Conservation (phyloP, 768 basidiomycete genomes). For the Leccinum fibrillosum region DNA sequence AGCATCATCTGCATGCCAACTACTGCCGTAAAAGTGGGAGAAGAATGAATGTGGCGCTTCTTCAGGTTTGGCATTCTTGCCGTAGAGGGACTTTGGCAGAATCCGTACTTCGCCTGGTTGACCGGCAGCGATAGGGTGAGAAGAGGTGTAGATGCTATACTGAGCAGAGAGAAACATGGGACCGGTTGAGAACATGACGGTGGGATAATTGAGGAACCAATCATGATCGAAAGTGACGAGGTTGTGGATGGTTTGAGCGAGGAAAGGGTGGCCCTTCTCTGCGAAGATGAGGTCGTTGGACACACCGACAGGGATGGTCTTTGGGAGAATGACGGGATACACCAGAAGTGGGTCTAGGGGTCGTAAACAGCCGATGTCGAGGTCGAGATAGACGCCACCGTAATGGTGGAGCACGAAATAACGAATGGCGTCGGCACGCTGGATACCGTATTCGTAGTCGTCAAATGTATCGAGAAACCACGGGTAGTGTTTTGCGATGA, state of each 20-base stretch:
- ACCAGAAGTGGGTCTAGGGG: constrained; percentile 82
- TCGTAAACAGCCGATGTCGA: constrained; percentile 92
- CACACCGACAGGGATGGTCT: constrained; percentile 95
- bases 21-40: constrained; percentile 95
- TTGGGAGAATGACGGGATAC: constrained; percentile 87
- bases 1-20: constrained; percentile 98
- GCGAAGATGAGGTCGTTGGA: constrained; percentile 97
- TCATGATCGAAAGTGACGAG: constrained; percentile 88
- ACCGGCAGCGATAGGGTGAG: constrained; percentile 53
- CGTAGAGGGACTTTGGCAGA: constrained; percentile 94
- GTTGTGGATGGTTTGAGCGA: constrained; percentile 91
- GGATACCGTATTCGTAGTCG: constrained; percentile 86
- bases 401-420: constrained; percentile 97
- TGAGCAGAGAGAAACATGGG: constrained; percentile 98
- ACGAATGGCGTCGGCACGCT: constrained; percentile 95
- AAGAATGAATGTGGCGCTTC: constrained; percentile 93
- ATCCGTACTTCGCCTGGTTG: constrained; percentile 77
- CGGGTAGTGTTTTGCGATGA: constrained; percentile 83
- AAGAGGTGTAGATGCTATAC: constrained; percentile 80
- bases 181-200: constrained; percentile 99
- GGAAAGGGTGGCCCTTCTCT: constrained; percentile 80
- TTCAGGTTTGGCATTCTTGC: constrained; percentile 84
- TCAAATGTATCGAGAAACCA: constrained; percentile 96
- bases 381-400: constrained; percentile 94
- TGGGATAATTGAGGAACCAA: constrained; percentile 96